Conservation (phyloP, 106 monocot species). For the Cymbidium sinense region DNA sequence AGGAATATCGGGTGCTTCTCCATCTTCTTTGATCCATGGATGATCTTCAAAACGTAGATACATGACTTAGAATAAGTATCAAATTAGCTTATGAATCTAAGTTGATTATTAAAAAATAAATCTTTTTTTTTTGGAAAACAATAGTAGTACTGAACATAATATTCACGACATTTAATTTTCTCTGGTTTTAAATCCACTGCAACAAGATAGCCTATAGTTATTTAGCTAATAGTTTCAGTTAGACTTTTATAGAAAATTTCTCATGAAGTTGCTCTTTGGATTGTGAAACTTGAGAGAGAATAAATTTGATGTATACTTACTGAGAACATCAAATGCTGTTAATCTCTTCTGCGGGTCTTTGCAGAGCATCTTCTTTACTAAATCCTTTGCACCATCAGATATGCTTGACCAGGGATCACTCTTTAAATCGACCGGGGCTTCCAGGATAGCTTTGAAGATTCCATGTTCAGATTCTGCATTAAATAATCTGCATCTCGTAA, state of each 20-base stretch:
- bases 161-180: no score
- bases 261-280: background rate
- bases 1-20: slow-evolving; percentile 72
- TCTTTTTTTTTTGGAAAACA: no score
- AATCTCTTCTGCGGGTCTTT: slow-evolving; percentile 59
- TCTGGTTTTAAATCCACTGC: no score
- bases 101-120: no score
- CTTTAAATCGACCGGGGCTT: slow-evolving; percentile 51
- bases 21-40: slow-evolving; percentile 83
- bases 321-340: slow-evolving; percentile 64
- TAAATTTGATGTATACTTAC: slow-evolving; percentile 31
- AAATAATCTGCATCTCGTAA: background rate
- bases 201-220: no score
- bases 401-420: slow-evolving; percentile 80
- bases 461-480: slow-evolving; percentile 49
- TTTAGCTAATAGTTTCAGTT: no score
- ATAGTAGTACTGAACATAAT: background rate
- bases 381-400: slow-evolving; percentile 60
- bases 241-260: background rate
- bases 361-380: slow-evolving; percentile 63
- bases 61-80: background rate
- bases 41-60: slow-evolving; percentile 30
- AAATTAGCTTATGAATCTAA: no score
- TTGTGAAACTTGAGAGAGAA: background rate
- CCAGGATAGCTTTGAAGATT: slow-evolving; percentile 59